Evolutionary conservation across 169 alveolate species (phyloP), one percentile per base, ranked within the genome.

Genomic region (Cyclospora cayetanensis): DNA sequence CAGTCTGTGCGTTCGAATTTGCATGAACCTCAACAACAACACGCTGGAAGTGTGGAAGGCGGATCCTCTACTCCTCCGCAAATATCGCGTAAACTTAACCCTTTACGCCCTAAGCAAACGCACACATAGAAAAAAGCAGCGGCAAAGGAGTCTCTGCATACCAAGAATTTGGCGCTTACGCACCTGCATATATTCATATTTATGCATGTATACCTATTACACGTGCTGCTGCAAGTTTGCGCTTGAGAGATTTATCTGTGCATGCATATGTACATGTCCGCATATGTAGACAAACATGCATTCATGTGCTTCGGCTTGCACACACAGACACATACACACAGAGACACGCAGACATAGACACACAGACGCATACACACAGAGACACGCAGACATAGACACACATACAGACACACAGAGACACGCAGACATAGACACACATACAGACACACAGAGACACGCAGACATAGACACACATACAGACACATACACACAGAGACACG

Each of bases 1-100:
- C 60, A 9, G 31, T 55, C n/a, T 18, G 55, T 34, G 84, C 52
- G 35, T 25, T 42, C 27, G 41, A 18, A 65, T 65, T 65, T 65
- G 37, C 22, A 65, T 84, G 34, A 70, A 50, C 46, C 91, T 84
- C 3, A 70, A 65, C 42, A 70, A 84, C 82, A 84, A 84, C 82
- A 46, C 91, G 29, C 22, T 84, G 41, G 91, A 84, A 22, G 29
- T 60, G 42, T 84, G 91, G 91, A 25, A 12, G 25, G 66, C 77
- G 31, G 31, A 65, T 25, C 77, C 77, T 1, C 41, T 0, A 42
- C 77, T 65, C 43, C 77, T 65, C 25, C 77, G 77, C 42, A 65
- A 65, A 42, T 42, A 65, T 42, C 25, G 22, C 22, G 77, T 65
- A 65, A 65, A 22, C 20, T 12, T 12, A 12, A 46, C 60, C 1